Conservation (phyloP, 1,284 basidiomycete species). For the Cryptococcus sp. region DNA sequence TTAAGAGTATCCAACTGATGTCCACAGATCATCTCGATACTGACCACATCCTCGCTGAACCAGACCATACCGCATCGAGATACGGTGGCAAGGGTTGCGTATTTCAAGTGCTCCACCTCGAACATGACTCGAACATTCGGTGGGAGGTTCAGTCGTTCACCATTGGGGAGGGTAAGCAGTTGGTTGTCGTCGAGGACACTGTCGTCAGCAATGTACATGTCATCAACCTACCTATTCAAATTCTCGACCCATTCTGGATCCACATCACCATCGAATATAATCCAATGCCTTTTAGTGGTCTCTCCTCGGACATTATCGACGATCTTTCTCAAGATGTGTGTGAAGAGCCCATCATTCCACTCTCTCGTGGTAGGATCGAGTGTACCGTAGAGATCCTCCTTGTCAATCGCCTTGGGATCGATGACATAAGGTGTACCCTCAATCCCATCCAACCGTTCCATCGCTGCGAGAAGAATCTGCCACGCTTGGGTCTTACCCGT, state of each 20-base stretch:
- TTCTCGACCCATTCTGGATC: constrained; percentile 99
- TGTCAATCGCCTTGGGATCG: constrained; percentile 98
- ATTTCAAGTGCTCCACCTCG: constrained; percentile 96
- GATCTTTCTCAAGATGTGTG: constrained; percentile 94
- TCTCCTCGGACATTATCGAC: constrained; percentile 98
- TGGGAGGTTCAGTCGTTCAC: constrained; percentile 94
- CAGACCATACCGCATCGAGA: constrained; percentile 99
- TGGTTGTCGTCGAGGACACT: constrained; percentile 99
- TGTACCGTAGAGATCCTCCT: constrained; percentile 95
- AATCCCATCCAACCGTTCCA: constrained; percentile 84
- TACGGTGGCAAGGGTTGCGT: constrained; percentile 96
- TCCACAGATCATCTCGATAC: constrained; percentile 83
- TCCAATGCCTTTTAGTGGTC: constrained; percentile 96
- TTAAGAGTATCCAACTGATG: constrained; percentile 80
- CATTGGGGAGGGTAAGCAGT: constrained; percentile 92
- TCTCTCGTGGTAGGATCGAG: constrained; percentile 96
- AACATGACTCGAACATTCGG: constrained; percentile 99
- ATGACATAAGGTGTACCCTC: constrained; percentile 96
- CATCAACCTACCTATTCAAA: constrained; percentile 74
- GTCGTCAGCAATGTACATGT: neutral
- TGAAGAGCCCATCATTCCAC: constrained; percentile 99
- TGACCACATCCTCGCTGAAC: constrained; percentile 96
- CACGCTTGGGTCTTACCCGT: constrained; percentile 97
- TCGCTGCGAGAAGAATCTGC: constrained; percentile 84
- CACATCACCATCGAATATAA: constrained; percentile 98